A percentile compares a stretch with the other conserved stretches of the same genome.
These are phyloP conservation scores for Xylaria sp. DNA, from an alignment of 2,329 filamentous ascomycete genomes.

Conservation along the genomic window DNA sequence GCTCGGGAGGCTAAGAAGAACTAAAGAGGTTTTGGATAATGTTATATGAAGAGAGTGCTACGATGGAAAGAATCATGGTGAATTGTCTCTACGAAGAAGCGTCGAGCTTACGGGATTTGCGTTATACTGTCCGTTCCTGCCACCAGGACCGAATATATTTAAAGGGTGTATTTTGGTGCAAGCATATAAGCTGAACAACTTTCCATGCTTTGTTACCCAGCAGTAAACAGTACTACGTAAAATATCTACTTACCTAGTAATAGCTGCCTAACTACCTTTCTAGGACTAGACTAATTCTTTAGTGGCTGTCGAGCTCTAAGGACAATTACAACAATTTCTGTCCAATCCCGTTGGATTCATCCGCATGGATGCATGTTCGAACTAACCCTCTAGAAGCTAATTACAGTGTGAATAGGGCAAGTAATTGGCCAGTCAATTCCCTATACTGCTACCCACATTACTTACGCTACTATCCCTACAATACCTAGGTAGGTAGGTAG, in stretches of 20 bases:
- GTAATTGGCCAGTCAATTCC: neutral
- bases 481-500: neutral
- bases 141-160: too few relatives aligned
- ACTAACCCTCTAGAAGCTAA: neutral
- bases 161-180: too few relatives aligned
- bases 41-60: neutral
- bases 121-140: neutral
- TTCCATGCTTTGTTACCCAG: too few relatives aligned
- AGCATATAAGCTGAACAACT: too few relatives aligned
- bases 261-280: too few relatives aligned
- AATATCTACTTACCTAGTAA: too few relatives aligned
- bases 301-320: too few relatives aligned
- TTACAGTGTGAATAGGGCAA: neutral
- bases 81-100: neutral
- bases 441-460: neutral
- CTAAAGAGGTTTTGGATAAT: conserved; percentile 23
- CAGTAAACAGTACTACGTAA: too few relatives aligned
- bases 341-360: neutral
- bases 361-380: neutral
- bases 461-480: neutral
- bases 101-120: neutral
- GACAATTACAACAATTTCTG: neutral
- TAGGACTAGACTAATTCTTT: too few relatives aligned
- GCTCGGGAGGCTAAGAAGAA: conserved; percentile 82
- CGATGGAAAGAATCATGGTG: neutral